Evolutionary conservation across 768 basidiomycete genomes (phyloP), one percentile per base, ranked within the genome.

Genomic region (Amyloporia xantha): DNA sequence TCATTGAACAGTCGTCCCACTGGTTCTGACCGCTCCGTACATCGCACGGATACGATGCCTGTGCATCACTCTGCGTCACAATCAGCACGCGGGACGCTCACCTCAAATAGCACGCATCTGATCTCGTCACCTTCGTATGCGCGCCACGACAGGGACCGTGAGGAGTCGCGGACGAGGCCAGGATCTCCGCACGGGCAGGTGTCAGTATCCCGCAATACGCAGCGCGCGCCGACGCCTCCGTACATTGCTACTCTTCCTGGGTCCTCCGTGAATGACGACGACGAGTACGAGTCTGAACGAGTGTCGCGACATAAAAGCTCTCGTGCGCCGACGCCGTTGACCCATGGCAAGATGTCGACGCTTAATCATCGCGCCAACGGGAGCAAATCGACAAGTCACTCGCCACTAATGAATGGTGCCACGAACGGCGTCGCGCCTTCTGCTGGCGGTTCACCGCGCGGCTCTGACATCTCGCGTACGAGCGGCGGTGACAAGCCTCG

Each of bases 31-130:
- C 52, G 56, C 27, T 28, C 52, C 19, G n/a, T 60, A 17, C 57
- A 59, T 36, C 59, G 60, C 41, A 43, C 54, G n/a, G 60, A 61
- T 45, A 63, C 60, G 5, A 26, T 63, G 25, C 58, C 54, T 30
- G 41, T 53, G n/a, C 20, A 41, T 57, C 70, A 44, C 47, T 27
- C 66, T 0, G 52, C 45, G 35, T 41, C 49, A 26, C 52, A 42
- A 41, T 37, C 20, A 24, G 42, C 26, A 30, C 33, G 41, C 21
- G n/a, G n/a, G 45, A 40, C 54, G 20, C 42, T 21, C 45, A 47
- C 44, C 15, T 50, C 23, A 52, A 56, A 55, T 11, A 15, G 30
- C 30, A 7, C 30, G 30, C 49, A 59, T 24, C 27, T 62, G 33
- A 20, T 48, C 6, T 37, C 48, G 10, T 40, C 37, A 21, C 44